Conservation (phyloP, 257 asterid genomes). For the Nemophila menziesii region DNA sequence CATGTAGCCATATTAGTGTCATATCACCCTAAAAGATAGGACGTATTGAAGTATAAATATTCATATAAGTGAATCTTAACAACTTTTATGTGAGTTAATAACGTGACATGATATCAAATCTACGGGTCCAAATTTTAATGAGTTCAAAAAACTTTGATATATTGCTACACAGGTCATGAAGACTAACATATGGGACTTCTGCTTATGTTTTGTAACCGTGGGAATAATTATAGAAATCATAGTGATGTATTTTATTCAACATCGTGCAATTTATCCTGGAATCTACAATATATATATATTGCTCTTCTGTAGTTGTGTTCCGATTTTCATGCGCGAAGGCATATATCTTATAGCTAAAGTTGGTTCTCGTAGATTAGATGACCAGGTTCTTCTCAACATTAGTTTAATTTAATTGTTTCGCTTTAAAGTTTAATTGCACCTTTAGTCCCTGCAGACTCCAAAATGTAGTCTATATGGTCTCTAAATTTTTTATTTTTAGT, state of each 20-base stretch:
- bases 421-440: too few species aligned
- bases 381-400: constrained; percentile 33
- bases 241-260: constrained; percentile 73
- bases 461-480: too few species aligned
- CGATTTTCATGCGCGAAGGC: constrained; percentile 82
- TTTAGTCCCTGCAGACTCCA: too few species aligned
- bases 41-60: too few species aligned
- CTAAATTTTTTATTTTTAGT: too few species aligned
- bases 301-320: constrained; percentile 74
- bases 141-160: neutral
- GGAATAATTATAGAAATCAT: constrained; percentile 54
- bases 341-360: constrained; percentile 74
- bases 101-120: neutral
- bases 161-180: constrained; percentile 37
- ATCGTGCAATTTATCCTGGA: constrained; percentile 45
- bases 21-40: too few species aligned
- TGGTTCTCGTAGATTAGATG: constrained; percentile 66
- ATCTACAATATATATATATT: constrained; percentile 60
- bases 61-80: too few species aligned
- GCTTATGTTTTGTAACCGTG: constrained; percentile 53
- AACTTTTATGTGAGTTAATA: too few species aligned
- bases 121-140: neutral
- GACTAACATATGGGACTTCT: constrained; percentile 70
- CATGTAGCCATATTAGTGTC: too few species aligned
- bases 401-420: too few species aligned